These are phyloP conservation scores for Hypsizygus marmoreus DNA, from an alignment of 768 basidiomycete genomes.

Conservation along the genomic window DNA sequence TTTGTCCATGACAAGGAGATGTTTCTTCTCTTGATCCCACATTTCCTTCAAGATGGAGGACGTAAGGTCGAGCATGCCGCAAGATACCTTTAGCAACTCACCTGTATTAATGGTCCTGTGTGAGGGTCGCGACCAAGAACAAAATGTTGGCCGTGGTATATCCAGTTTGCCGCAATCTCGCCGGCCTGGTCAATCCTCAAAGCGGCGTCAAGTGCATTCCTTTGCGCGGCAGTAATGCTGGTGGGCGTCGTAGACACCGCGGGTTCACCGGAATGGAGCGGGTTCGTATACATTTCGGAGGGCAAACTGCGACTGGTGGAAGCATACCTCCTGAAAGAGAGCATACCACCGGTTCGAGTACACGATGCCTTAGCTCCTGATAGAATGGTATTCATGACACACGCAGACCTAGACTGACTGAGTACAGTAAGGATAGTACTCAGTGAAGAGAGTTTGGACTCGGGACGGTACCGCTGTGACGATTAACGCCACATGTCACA, in stretches of 20 bases:
- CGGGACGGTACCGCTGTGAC: too few relatives aligned
- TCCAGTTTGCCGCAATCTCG: slow-evolving; percentile 94
- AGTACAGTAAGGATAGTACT: too few relatives aligned
- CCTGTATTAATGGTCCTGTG: slow-evolving; percentile 73
- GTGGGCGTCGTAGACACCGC: slow-evolving; percentile 58
- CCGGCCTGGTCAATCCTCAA: slow-evolving; percentile 95
- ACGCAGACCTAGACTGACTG: too few relatives aligned
- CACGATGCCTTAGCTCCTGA: slow-evolving; percentile 4
- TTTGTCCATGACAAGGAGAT: slow-evolving; percentile 83
- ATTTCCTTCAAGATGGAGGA: slow-evolving; percentile 65
- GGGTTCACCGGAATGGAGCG: slow-evolving; percentile 32
- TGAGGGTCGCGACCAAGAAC: slow-evolving; percentile 63
- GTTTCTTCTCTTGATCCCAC: slow-evolving; percentile 97
- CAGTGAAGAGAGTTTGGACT: too few relatives aligned
- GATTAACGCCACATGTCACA: not conserved
- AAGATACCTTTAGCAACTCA: slow-evolving; percentile 31
- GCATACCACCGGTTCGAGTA: not conserved
- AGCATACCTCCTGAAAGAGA: not conserved
- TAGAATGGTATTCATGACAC: slow-evolving; percentile 6
- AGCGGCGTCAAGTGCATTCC: slow-evolving; percentile 57
- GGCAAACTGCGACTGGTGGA: slow-evolving; percentile 21
- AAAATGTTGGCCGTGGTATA: slow-evolving; percentile 86
- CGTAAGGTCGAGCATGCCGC: not conserved
- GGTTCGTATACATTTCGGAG: slow-evolving; percentile 53
- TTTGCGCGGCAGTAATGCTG: slow-evolving; percentile 50